phyloP scores from a whole-genome alignment of 176 grass and related monocot species.

The Aegilops umbellulata region DNA sequence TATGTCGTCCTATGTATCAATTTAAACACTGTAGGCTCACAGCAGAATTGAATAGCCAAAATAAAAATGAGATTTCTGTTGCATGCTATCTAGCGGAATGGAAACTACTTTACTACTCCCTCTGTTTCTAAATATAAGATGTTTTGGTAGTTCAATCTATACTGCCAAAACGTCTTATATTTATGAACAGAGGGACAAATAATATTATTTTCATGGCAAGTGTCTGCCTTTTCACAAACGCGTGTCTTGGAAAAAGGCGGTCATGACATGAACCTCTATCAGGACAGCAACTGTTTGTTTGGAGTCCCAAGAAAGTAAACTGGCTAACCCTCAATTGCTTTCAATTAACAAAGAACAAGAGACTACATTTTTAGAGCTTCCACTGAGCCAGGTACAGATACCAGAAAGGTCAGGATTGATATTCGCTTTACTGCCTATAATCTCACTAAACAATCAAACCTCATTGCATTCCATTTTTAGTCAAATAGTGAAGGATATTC shows the following conservation, averaged over 20 bases:
- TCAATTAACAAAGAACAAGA: background rate
- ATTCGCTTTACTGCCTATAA: no score
- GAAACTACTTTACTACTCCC: no score
- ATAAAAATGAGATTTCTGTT: background rate
- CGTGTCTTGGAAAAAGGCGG: background rate
- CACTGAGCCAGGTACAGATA: background rate
- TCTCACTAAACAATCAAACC: no score
- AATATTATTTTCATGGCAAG: background rate
- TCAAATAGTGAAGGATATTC: no score
- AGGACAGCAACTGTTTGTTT: background rate
- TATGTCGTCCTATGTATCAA: conserved; percentile 5
- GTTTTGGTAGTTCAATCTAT: no score
- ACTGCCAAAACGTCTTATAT: no score
- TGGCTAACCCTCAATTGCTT: background rate
- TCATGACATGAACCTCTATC: background rate
- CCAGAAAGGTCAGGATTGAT: no score
- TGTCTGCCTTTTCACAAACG: background rate
- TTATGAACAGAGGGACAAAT: background rate
- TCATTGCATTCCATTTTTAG: no score
- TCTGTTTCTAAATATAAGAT: no score
- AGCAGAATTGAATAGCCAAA: conserved; percentile 3
- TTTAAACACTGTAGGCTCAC: conserved; percentile 17
- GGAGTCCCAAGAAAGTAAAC: background rate
- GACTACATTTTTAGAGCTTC: background rate
- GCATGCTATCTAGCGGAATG: no score